A percentile compares a stretch with the other conserved stretches of the same genome.
Conservation (phyloP, 106 monocot species). For the Dendrobium nobile region DNA sequence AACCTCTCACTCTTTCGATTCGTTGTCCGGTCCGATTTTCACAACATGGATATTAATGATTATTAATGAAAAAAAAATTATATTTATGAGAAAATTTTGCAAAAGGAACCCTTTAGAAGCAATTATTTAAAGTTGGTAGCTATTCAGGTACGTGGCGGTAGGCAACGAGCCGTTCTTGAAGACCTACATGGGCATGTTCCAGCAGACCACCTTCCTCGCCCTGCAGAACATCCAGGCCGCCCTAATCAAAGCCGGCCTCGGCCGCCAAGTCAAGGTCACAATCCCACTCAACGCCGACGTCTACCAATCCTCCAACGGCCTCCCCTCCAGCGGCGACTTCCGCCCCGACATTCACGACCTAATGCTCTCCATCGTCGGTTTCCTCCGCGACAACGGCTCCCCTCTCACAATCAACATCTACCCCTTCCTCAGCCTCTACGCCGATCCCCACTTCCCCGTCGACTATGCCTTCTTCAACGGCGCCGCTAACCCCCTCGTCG, state of each 20-base stretch:
- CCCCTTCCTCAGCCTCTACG: slow-evolving; percentile 88
- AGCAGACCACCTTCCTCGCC: slow-evolving; percentile 53
- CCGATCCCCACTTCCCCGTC: slow-evolving; percentile 83
- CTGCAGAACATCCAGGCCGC: slow-evolving; percentile 92
- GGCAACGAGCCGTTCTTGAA: slow-evolving; percentile 94
- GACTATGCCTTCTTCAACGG: slow-evolving; percentile 78
- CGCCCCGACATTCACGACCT: slow-evolving; percentile 64
- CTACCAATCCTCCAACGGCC: slow-evolving; percentile 51
- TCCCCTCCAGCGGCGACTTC: slow-evolving; percentile 86
- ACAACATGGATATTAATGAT: too few species aligned
- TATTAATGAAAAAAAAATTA: too few species aligned
- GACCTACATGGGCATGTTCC: slow-evolving; percentile 53
- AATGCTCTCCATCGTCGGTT: slow-evolving; percentile 60
- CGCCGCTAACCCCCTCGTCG: slow-evolving; percentile 42
- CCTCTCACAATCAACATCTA: slow-evolving; percentile 92
- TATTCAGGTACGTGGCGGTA: slow-evolving; percentile 59
- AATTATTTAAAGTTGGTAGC: background rate
- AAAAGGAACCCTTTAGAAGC: too few species aligned
- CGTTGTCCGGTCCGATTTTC: too few species aligned
- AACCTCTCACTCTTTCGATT: too few species aligned
- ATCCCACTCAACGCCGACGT: slow-evolving; percentile 92
- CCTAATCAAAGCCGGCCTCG: slow-evolving; percentile 79
- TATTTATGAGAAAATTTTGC: too few species aligned
- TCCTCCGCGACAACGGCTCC: slow-evolving; percentile 67
- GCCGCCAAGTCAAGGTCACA: slow-evolving; percentile 65